Percentiles rank a stretch among this genome's conserved stretches.
Conservation (phyloP, 1,284 basidiomycete genomes). For the Heterobasidion annosum region DNA sequence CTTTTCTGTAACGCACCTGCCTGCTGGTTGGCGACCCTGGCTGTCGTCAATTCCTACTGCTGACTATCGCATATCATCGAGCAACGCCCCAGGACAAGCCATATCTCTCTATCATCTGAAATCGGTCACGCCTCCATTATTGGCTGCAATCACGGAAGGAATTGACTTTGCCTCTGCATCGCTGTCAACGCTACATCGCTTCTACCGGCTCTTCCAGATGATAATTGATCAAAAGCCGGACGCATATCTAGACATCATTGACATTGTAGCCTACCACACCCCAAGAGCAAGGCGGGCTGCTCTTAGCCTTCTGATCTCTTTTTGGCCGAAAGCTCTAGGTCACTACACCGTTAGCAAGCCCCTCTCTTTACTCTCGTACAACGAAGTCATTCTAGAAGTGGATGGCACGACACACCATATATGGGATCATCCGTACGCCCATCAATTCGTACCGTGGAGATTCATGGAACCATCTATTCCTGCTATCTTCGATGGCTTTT, state of each 20-base stretch:
- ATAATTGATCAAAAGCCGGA: conserved; percentile 59
- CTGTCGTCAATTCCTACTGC: conserved; percentile 10
- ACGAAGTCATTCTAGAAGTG: neutral
- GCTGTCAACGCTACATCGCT: conserved; percentile 34
- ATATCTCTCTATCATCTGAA: conserved; percentile 47
- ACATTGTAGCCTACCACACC: conserved; percentile 60
- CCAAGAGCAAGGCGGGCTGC: conserved; percentile 45
- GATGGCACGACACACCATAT: conserved; percentile 11
- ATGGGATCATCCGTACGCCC: conserved; percentile 32
- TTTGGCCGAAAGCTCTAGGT: conserved; percentile 62
- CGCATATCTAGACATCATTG: conserved; percentile 58
- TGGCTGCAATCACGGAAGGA: conserved; percentile 50
- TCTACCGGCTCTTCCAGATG: conserved; percentile 48
- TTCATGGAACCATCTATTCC: conserved; percentile 28
- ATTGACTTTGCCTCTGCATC: conserved; percentile 29
- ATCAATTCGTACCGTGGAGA: conserved; percentile 64
- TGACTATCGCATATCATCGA: conserved; percentile 30
- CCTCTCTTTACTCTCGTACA: conserved; percentile 27
- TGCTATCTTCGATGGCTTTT: conserved; percentile 23
- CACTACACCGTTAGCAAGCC: conserved; percentile 51
- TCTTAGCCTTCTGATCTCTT: conserved; percentile 43
- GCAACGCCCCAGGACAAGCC: conserved; percentile 48
- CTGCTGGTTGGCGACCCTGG: conserved; percentile 22
- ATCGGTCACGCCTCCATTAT: conserved; percentile 48
- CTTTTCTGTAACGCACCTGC: neutral